A percentile compares a stretch with the other conserved stretches of the same genome.
These are phyloP conservation scores for Euphrasia arctica DNA, from an alignment of 305 asterid genomes.

Conservation along the genomic window DNA sequence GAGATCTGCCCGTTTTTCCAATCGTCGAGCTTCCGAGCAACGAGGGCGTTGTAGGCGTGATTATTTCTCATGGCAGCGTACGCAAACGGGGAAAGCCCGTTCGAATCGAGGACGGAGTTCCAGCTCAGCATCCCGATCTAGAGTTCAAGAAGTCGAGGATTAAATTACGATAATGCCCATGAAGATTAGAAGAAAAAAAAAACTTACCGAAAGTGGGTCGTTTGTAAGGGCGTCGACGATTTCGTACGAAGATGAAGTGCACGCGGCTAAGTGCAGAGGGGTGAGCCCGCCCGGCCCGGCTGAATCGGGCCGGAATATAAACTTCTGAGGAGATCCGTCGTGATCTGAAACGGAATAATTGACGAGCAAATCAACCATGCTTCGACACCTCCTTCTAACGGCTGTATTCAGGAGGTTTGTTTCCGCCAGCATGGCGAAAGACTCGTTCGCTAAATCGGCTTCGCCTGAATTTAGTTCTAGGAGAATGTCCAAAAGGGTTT, in stretches of 20 bases:
- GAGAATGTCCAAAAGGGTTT: conserved; percentile 61
- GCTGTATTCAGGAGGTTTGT: conserved; percentile 75
- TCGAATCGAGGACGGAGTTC: conserved; percentile 62
- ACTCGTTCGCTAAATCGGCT: conserved; percentile 37
- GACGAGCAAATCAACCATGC: conserved; percentile 66
- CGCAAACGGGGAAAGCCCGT: conserved; percentile 72
- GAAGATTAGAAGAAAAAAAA: neutral
- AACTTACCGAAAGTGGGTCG: conserved; percentile 70
- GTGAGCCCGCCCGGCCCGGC: conserved; percentile 87
- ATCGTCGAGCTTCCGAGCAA: conserved; percentile 49
- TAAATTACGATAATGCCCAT: neutral
- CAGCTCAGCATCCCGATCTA: conserved; percentile 75
- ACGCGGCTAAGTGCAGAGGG: conserved; percentile 84
- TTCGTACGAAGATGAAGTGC: conserved; percentile 48
- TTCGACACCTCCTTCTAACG: conserved; percentile 50
- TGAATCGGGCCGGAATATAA: conserved; percentile 52
- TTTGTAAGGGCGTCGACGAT: conserved; percentile 65
- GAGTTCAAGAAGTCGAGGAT: neutral
- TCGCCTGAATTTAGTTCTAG: conserved; percentile 50
- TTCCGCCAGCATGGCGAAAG: conserved; percentile 61
- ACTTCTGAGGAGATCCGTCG: conserved; percentile 36
- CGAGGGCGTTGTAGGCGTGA: conserved; percentile 59
- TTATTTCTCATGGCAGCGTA: conserved; percentile 73
- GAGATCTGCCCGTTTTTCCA: conserved; percentile 47
- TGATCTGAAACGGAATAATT: conserved; percentile 41